Evolutionary conservation across 805 yeast species (phyloP), one percentile per base, ranked within the genome.

Genomic region (Yarrowia porcina): DNA sequence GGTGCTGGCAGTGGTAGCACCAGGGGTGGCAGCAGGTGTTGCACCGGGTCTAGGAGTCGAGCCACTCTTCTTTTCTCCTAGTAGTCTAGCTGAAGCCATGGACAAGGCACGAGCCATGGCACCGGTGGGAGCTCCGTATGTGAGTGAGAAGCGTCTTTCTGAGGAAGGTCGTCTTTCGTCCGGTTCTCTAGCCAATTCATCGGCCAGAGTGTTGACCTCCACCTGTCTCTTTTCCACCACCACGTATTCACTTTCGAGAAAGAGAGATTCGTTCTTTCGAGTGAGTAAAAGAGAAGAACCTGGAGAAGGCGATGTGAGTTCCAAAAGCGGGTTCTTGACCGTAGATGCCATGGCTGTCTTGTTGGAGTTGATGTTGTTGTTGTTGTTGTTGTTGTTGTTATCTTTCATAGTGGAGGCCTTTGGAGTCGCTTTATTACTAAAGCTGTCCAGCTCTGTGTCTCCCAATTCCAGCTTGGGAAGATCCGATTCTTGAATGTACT

Each of bases 191-290:
- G 90, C 92, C 59, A 93, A 76, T 72, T 92, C 97, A 73, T 93
- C 98, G 2, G 99, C 99, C 64, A 94, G 79, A 2, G 96, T 93
- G 76, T 93, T 93, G 9, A 93, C 96, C 72, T 94, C 98, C 3
- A 93, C 97, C 0, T 94, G 90, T 56, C 96, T 82, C 73, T 93
- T 94, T 73, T 93, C 98, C 28, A 93, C 92, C 39, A 93, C 96
- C 33, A 93, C 98, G 69, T 93, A 93, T 70, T 91, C 97, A 67
- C 84, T 86, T 68, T 90, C 97, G 63, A 85, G 76, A 8, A 52
- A 52, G n/a, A 52, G 25, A 1, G 61, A 56, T 7, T 56, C 61
- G 49, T 39, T 28, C 20, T 56, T 56, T 3, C 49, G 47, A 1
- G 61, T 39, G 8, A 39, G 21, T 0, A 56, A 30, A 3, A 56